phyloP scores from a whole-genome alignment of 352 stramenopile genomes.

The Pythium monospermum region DNA sequence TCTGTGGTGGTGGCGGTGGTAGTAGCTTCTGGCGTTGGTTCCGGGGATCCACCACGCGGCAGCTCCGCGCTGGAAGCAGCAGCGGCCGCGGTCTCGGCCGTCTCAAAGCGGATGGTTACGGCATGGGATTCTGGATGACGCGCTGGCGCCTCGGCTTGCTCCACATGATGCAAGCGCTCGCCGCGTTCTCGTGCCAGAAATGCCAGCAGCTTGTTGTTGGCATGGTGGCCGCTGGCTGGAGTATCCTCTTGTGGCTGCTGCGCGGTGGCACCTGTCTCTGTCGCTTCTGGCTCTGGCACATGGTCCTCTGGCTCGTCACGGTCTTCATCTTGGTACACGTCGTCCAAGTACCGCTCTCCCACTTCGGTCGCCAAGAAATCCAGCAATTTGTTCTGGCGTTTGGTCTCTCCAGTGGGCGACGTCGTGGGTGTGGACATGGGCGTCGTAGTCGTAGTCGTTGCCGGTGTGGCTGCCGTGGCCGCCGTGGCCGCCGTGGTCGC shows the following conservation, averaged over 20 bases:
- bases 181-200: constrained; percentile 55
- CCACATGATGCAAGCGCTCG: constrained; percentile 35
- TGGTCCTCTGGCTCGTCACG: constrained; percentile 27
- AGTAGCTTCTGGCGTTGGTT: constrained; percentile 20
- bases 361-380: constrained; percentile 73
- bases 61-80: constrained; percentile 1
- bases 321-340: constrained; percentile 64
- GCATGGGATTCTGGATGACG: constrained; percentile 11
- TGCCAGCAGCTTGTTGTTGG: constrained; percentile 51
- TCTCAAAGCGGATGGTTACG: constrained; percentile 17
- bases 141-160: constrained; percentile 4
- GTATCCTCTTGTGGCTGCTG: constrained; percentile 14
- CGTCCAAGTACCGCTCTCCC: constrained; percentile 61
- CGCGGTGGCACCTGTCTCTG: constrained; percentile 17
- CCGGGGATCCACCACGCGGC: constrained; percentile 9
- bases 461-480: too few species aligned
- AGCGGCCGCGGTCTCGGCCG: neutral
- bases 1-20: neutral
- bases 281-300: constrained; percentile 19
- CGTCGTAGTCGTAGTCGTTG: too few species aligned
- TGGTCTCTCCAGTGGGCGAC: constrained; percentile 11
- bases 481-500: too few species aligned
- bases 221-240: constrained; percentile 7
- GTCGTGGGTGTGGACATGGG: too few species aligned
- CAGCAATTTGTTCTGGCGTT: constrained; percentile 56